Percentiles rank a stretch among this genome's conserved stretches.
These are phyloP conservation scores for Populus nigra DNA, from an alignment of 345 rosid species.

Conservation along the genomic window DNA sequence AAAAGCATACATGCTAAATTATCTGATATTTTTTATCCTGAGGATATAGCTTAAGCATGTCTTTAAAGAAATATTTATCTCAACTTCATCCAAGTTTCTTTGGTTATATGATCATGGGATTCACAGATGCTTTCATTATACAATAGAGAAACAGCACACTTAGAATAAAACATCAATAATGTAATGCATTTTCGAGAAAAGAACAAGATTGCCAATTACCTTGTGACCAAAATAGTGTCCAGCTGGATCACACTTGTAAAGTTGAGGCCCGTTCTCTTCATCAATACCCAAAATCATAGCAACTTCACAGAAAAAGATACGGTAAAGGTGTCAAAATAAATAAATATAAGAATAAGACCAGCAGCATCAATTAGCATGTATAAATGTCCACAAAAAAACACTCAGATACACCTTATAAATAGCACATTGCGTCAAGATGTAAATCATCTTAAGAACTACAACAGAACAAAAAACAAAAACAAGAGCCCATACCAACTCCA, in stretches of 20 bases:
- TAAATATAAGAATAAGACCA: background rate
- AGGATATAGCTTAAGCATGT: background rate
- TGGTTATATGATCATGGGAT: background rate
- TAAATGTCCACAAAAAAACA: background rate
- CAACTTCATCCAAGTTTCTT: background rate
- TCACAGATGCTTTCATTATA: background rate
- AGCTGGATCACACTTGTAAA: slow-evolving; percentile 98
- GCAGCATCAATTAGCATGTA: background rate
- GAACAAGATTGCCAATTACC: slow-evolving; percentile 41
- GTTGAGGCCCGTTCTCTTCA: slow-evolving; percentile 89
- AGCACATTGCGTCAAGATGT: background rate
- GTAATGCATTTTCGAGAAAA: background rate
- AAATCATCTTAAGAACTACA: background rate
- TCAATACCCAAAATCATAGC: slow-evolving; percentile 96
- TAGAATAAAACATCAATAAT: background rate
- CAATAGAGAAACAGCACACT: background rate
- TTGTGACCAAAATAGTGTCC: slow-evolving; percentile 98
- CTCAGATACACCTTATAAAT: background rate
- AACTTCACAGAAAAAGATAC: slow-evolving; percentile 45
- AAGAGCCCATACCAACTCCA: slow-evolving; percentile 71
- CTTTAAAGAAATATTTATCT: background rate
- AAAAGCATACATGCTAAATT: background rate
- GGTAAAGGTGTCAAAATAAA: background rate
- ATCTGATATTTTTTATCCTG: background rate
- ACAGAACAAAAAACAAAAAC: background rate